Percentiles rank a stretch among this genome's conserved stretches.
phyloP scores from a whole-genome alignment of 1,284 basidiomycete species.

The Trichosporon faecale region DNA sequence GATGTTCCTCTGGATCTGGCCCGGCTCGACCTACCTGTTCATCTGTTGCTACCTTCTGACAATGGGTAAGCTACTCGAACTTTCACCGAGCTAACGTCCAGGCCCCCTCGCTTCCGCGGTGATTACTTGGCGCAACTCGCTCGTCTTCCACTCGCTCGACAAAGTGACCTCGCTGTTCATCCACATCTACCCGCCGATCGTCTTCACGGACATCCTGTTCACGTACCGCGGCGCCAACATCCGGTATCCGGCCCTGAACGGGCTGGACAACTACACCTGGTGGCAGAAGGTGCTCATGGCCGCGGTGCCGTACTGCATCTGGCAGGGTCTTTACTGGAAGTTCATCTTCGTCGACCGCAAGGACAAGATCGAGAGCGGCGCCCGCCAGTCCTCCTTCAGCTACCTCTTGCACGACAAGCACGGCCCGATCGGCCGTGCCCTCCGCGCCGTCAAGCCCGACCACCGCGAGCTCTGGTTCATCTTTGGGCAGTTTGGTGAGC shows the following conservation, averaged over 20 bases:
- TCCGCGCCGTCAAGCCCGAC: conserved; percentile 61
- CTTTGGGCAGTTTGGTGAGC: conserved; percentile 72
- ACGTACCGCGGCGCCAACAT: conserved; percentile 48
- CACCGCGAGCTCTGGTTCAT: conserved; percentile 75
- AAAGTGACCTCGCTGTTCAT: conserved; percentile 89
- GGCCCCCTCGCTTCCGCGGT: conserved; percentile 85
- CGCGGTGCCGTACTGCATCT: conserved; percentile 61
- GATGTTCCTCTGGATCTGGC: conserved; percentile 79
- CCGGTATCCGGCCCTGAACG: conserved; percentile 74
- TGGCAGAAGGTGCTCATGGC: conserved; percentile 48
- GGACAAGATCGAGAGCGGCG: conserved; percentile 79
- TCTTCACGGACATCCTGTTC: conserved; percentile 78
- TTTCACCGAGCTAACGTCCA: conserved; percentile 25
- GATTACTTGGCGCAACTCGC: conserved; percentile 89
- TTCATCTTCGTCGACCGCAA: conserved; percentile 79
- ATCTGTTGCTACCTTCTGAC: conserved; percentile 83
- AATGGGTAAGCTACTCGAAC: conserved; percentile 56
- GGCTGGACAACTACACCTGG: conserved; percentile 51
- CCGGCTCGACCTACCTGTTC: conserved; percentile 68
- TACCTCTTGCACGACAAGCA: conserved; percentile 81
- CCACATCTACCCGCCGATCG: conserved; percentile 77
- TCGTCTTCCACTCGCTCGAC: conserved; percentile 93
- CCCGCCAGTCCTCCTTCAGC: conserved; percentile 78
- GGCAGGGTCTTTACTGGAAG: conserved; percentile 90
- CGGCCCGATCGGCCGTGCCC: conserved; percentile 68